Conservation (phyloP, 768 basidiomycete species). For the Paxillus rubicundulus region DNA sequence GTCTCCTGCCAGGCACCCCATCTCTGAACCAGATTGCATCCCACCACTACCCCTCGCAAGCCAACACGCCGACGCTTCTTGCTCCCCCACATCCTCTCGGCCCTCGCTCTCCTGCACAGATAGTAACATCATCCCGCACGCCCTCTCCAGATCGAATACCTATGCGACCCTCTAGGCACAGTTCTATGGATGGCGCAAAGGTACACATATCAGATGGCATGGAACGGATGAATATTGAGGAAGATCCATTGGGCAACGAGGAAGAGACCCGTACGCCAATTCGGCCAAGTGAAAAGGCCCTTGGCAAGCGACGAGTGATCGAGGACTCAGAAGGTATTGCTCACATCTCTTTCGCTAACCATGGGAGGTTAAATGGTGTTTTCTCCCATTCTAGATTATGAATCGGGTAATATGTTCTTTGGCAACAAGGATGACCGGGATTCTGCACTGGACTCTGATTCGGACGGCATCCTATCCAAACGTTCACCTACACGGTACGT, state of each 20-base stretch:
- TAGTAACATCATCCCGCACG: conserved; percentile 52
- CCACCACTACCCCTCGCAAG: conserved; percentile 25
- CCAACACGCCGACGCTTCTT: conserved; percentile 37
- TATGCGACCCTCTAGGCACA: conserved; percentile 16
- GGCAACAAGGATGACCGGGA: conserved; percentile 39
- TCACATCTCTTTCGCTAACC: neutral
- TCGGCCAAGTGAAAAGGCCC: conserved; percentile 80
- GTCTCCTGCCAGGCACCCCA: conserved; percentile 16
- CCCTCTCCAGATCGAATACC: conserved; percentile 60
- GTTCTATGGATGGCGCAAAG: conserved; percentile 23
- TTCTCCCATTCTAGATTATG: conserved; percentile 33
- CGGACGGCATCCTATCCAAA: conserved; percentile 41
- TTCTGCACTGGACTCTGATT: conserved; percentile 45
- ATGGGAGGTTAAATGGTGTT: neutral
- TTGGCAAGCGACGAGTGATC: conserved; percentile 76
- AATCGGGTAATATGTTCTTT: conserved; percentile 57
- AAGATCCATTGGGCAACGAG: conserved; percentile 23
- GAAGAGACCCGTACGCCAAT: conserved; percentile 38
- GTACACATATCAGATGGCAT: conserved; percentile 26
- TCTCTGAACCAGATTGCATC: conserved; percentile 12
- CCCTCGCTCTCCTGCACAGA: conserved; percentile 59
- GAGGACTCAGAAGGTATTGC: conserved; percentile 48
- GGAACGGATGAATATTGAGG: conserved; percentile 28
- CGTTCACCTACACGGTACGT: conserved; percentile 66
- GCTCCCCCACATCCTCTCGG: conserved; percentile 74